These are phyloP conservation scores for Ceratocystis albifundus DNA, from an alignment of 2,329 filamentous ascomycete species.

Conservation along the genomic window DNA sequence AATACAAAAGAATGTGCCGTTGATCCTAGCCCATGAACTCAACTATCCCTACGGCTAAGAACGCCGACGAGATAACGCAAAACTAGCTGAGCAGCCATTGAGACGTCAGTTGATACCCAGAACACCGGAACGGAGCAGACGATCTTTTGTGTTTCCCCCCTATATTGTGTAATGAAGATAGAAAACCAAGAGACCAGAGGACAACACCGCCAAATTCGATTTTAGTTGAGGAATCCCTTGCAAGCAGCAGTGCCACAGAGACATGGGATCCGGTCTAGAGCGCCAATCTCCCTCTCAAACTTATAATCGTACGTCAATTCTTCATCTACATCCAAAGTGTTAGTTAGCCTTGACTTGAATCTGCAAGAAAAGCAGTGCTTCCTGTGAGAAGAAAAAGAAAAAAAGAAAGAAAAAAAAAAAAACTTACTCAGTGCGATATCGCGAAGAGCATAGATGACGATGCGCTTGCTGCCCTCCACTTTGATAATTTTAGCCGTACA, in stretches of 20 bases:
- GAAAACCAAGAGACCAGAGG: not conserved
- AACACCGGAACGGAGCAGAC: not conserved
- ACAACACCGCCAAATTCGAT: not conserved
- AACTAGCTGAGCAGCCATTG: not conserved
- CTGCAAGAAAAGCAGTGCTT: not conserved
- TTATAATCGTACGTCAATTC: conserved; percentile 99
- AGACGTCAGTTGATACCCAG: not conserved
- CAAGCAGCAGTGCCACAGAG: conserved; percentile 91
- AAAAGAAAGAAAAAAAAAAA: conserved; percentile 26
- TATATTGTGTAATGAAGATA: not conserved
- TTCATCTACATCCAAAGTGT: conserved; percentile 54
- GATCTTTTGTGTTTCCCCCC: not conserved
- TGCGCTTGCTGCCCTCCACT: conserved; percentile 93
- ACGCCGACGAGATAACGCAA: not conserved
- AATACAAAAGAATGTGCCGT: not conserved
- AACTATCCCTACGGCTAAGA: not conserved
- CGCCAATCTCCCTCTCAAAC: conserved; percentile 93
- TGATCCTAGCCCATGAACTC: too few relatives aligned
- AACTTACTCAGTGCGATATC: conserved; percentile 87
- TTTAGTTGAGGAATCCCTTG: conserved; percentile 96
- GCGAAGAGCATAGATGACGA: conserved; percentile 95
- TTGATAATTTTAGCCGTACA: conserved; percentile 99
- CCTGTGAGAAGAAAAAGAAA: not conserved
- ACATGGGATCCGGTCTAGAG: conserved; percentile 90
- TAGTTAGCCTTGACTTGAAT: conserved; percentile 12